phyloP scores from a whole-genome alignment of 2,329 filamentous ascomycete species.

The Mollisiaceae sp. region DNA sequence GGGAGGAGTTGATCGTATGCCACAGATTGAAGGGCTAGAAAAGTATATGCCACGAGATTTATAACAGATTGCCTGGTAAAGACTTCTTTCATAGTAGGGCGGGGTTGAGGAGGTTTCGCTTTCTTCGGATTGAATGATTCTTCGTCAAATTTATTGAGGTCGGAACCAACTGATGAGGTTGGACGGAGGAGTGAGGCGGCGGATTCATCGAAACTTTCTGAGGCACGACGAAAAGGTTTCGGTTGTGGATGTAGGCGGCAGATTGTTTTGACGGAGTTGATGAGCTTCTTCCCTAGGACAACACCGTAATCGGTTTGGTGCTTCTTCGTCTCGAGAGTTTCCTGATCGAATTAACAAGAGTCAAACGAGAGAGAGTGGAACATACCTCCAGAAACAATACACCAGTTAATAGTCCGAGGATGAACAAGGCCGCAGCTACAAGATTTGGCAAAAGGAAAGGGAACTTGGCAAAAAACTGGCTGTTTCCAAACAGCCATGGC shows the following conservation, averaged over 20 bases:
- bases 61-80: slow-evolving; percentile 76
- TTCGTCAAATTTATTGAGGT: slow-evolving; percentile 34
- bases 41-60: slow-evolving; percentile 77
- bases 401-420: slow-evolving; percentile 75
- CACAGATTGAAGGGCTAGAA: slow-evolving; percentile 81
- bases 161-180: slow-evolving; percentile 38
- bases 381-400: slow-evolving; percentile 75
- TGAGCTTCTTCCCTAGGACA: slow-evolving; percentile 70
- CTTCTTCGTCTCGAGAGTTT: slow-evolving; percentile 79
- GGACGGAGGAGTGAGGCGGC: slow-evolving; percentile 58
- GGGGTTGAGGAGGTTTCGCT: slow-evolving; percentile 39
- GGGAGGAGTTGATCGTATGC: slow-evolving; percentile 88
- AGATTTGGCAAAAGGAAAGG: slow-evolving; percentile 88
- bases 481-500: slow-evolving; percentile 71
- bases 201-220: slow-evolving; percentile 59
- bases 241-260: slow-evolving; percentile 26
- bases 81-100: slow-evolving; percentile 62
- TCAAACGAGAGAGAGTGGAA: not conserved
- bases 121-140: slow-evolving; percentile 35
- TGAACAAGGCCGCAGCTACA: slow-evolving; percentile 75
- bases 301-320: slow-evolving; percentile 76
- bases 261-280: slow-evolving; percentile 41
- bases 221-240: slow-evolving; percentile 44
- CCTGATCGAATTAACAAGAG: slow-evolving; percentile 50
- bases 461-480: slow-evolving; percentile 72